Conservation (phyloP, 2,329 filamentous ascomycete species). For the Aureobasidium uvarum region DNA sequence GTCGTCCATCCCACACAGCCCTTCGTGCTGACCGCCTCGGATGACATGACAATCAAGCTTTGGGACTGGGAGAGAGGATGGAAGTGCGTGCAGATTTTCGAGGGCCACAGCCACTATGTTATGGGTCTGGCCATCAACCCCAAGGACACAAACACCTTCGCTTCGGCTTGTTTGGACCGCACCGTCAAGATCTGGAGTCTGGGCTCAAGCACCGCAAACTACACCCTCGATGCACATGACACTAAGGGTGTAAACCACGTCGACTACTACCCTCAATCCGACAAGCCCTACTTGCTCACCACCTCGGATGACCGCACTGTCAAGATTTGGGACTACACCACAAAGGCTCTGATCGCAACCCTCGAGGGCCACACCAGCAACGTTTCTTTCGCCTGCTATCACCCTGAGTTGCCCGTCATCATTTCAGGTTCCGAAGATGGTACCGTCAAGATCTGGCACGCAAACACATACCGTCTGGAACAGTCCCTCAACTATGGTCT, state of each 20-base stretch:
- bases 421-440: slow-evolving; percentile 98
- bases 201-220: slow-evolving; percentile 90
- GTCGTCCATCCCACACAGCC: slow-evolving; percentile 93
- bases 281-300: slow-evolving; percentile 84
- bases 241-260: slow-evolving; percentile 98
- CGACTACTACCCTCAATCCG: slow-evolving; percentile 72
- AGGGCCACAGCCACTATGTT: slow-evolving; percentile 94
- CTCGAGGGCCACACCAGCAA: slow-evolving; percentile 97
- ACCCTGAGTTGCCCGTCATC: slow-evolving; percentile 94
- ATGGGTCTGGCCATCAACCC: slow-evolving; percentile 98
- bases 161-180: slow-evolving; percentile 86
- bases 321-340: slow-evolving; percentile 99
- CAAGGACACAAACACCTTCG: slow-evolving; percentile 69
- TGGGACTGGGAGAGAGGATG: slow-evolving; percentile 99
- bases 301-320: slow-evolving; percentile 96
- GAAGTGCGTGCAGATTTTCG: slow-evolving; percentile 97
- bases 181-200: slow-evolving; percentile 99
- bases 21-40: slow-evolving; percentile 91
- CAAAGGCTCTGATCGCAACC: slow-evolving; percentile 93
- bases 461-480: slow-evolving; percentile 93
- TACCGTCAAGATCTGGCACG: slow-evolving; percentile 97
- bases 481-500: slow-evolving; percentile 95
- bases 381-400: slow-evolving; percentile 96
- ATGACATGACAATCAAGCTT: slow-evolving; percentile 98
- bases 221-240: slow-evolving; percentile 95